A percentile compares a stretch with the other conserved stretches of the same genome.
These are phyloP conservation scores for Apiotrichum siamense DNA, from an alignment of 1,284 basidiomycete species.

Conservation along the genomic window DNA sequence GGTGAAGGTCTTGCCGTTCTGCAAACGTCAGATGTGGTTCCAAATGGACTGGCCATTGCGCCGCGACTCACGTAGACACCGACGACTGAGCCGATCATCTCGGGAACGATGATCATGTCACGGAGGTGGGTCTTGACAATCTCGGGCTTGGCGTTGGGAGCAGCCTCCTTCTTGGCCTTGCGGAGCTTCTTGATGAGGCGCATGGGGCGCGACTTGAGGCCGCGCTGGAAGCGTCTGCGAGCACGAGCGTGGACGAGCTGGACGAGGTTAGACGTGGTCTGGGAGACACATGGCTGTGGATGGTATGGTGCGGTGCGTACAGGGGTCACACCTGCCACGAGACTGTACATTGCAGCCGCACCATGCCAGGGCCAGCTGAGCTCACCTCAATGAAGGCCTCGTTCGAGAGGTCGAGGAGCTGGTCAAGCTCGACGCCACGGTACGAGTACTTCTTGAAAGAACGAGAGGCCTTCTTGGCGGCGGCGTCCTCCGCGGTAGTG, in stretches of 20 bases:
- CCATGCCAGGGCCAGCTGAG: constrained; percentile 26
- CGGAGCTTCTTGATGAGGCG: constrained; percentile 99
- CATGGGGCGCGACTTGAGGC: constrained; percentile 97
- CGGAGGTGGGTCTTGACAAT: constrained; percentile 99
- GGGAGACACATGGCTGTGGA: too few species aligned
- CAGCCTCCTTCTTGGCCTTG: constrained; percentile 98
- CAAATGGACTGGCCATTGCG: too few species aligned
- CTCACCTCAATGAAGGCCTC: constrained; percentile 62
- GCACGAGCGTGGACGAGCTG: constrained; percentile 98
- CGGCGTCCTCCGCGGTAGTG: constrained; percentile 81
- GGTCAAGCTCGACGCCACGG: constrained; percentile 94
- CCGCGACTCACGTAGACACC: constrained; percentile 81
- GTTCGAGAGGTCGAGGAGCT: constrained; percentile 92
- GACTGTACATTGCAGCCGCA: too few species aligned
- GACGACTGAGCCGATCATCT: constrained; percentile 97
- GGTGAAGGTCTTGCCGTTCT: constrained; percentile 74
- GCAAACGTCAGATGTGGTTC: not conserved
- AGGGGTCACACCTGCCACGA: too few species aligned
- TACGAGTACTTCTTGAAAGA: constrained; percentile 99
- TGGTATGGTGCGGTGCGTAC: too few species aligned
- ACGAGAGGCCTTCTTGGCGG: constrained; percentile 93
- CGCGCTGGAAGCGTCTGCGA: constrained; percentile 96
- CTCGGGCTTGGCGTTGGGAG: constrained; percentile 95
- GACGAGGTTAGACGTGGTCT: too few species aligned
- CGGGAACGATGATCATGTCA: constrained; percentile 99